Evolutionary conservation across 495 filamentous ascomycete genomes (phyloP).

Genomic region (Aspergillus indologenus): DNA sequence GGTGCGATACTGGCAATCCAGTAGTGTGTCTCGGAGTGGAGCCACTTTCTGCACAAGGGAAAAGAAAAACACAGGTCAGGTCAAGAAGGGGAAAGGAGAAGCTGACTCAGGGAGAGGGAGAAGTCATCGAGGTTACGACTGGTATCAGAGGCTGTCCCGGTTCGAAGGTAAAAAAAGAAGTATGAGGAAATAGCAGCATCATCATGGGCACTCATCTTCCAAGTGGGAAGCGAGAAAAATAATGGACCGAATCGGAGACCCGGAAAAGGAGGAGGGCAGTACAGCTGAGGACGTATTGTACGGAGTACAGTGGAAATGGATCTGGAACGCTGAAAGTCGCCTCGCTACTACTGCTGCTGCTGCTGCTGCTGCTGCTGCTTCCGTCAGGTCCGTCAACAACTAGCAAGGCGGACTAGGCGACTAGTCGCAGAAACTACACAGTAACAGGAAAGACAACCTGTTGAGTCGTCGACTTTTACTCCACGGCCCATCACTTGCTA

Average conservation of each 20-base stretch:
- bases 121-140: neutral
- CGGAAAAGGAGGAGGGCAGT: conserved; percentile 1
- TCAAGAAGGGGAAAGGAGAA: conserved; percentile 8
- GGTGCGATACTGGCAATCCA: conserved; percentile 19
- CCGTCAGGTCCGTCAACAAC: conserved; percentile 20
- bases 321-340: neutral
- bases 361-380: conserved; percentile 16
- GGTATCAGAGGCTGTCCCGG: neutral
- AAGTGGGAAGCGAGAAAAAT: neutral
- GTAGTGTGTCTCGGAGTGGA: conserved; percentile 29
- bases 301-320: conserved; percentile 6
- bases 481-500: conserved; percentile 8
- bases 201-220: neutral
- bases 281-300: no score
- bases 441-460: no score
- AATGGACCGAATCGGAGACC: no score
- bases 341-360: no score
- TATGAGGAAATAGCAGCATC: neutral
- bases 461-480: conserved; percentile 1
- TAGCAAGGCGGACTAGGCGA: conserved; percentile 16
- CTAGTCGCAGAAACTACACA: conserved; percentile 13
- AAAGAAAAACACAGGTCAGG: neutral
- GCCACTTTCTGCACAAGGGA: conserved; percentile 17
- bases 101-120: neutral
- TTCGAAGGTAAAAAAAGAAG: neutral